phyloP scores from a whole-genome alignment of 805 yeast genomes.

The Candida ulmi region DNA sequence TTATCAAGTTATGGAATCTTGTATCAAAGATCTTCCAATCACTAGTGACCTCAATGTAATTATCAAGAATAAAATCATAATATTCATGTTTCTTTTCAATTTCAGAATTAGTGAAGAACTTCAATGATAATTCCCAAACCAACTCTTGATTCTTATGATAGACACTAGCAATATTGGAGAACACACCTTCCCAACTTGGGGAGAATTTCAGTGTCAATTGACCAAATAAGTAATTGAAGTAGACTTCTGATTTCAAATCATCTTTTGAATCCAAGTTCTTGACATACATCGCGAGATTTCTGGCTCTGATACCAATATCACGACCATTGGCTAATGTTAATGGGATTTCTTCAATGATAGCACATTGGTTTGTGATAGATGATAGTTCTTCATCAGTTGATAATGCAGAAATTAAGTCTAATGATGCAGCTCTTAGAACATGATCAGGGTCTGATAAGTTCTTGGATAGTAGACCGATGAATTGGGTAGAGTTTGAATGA shows the following conservation, averaged over 20 bases:
- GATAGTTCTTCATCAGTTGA: constrained; percentile 30
- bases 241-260: constrained; percentile 24
- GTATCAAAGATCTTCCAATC: constrained; percentile 16
- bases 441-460: constrained; percentile 47
- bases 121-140: constrained; percentile 52
- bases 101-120: constrained; percentile 24
- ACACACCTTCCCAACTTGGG: constrained; percentile 80
- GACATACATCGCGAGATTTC: constrained; percentile 48
- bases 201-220: constrained; percentile 68
- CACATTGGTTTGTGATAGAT: constrained; percentile 41
- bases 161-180: constrained; percentile 50
- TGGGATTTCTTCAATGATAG: constrained; percentile 67
- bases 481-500: not conserved
- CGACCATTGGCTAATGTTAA: constrained; percentile 64
- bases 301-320: constrained; percentile 63
- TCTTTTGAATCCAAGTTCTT: constrained; percentile 21
- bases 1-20: constrained; percentile 12
- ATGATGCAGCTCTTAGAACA: constrained; percentile 42
- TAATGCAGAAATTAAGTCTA: constrained; percentile 36
- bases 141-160: constrained; percentile 33
- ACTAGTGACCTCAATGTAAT: constrained; percentile 5
- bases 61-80: constrained; percentile 10
- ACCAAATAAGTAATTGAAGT: constrained; percentile 57
- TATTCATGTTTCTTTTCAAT: constrained; percentile 2
- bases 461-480: constrained; percentile 24